Conservation (phyloP, 176 grass and related monocot genomes). For the Secale cereale region DNA sequence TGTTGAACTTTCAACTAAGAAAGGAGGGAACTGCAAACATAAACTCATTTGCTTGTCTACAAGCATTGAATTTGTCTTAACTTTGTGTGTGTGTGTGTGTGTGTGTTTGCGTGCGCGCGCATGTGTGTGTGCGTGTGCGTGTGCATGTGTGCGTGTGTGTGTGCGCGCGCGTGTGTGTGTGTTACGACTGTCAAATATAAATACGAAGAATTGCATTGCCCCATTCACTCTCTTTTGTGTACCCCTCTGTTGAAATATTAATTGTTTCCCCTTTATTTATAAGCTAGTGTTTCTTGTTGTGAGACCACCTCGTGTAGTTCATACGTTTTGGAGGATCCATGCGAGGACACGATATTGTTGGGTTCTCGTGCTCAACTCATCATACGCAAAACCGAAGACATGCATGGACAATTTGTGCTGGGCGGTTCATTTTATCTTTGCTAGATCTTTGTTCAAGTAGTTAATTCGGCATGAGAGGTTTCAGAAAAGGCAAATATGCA, state of each 20-base stretch:
- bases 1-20: conserved; percentile 27
- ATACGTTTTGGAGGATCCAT: neutral
- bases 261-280: neutral
- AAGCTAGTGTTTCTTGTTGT: neutral
- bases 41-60: neutral
- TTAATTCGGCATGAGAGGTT: neutral
- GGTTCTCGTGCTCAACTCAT: neutral
- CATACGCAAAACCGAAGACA: neutral
- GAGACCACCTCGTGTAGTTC: neutral
- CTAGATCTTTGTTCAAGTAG: neutral
- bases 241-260: neutral
- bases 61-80: neutral
- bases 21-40: neutral
- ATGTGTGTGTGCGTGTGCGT: too few relatives aligned
- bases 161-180: too few relatives aligned
- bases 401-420: neutral
- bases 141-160: too few relatives aligned
- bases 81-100: neutral
- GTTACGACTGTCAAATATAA: neutral
- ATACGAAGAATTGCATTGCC: neutral
- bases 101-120: too few relatives aligned
- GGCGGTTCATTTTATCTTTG: neutral
- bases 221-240: neutral
- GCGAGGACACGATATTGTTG: neutral
- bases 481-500: neutral